These are phyloP conservation scores for Zasmidium angulare DNA, from an alignment of 2,329 filamentous ascomycete genomes.

Conservation along the genomic window DNA sequence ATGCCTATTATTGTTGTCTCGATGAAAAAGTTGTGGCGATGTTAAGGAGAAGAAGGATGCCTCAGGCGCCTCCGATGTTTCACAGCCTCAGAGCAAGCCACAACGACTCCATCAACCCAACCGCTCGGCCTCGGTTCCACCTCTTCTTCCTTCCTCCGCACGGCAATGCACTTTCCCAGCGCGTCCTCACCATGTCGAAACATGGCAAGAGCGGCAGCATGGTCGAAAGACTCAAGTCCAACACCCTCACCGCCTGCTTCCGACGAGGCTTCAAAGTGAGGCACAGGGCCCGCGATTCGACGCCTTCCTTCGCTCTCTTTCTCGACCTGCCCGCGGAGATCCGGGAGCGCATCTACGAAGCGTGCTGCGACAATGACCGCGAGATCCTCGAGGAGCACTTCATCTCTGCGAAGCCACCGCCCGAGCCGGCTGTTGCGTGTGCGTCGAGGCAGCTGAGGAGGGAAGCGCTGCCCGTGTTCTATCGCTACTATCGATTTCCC, in stretches of 20 bases:
- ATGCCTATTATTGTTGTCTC: too few relatives aligned
- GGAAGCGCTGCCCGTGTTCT: constrained; percentile 7
- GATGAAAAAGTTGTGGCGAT: too few relatives aligned
- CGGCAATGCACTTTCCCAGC: not conserved
- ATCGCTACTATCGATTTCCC: constrained; percentile 8
- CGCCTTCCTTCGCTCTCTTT: constrained; percentile 1
- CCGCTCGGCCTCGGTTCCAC: not conserved
- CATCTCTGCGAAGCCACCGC: constrained; percentile 3
- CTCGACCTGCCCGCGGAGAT: constrained; percentile 9
- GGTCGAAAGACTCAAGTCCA: not conserved
- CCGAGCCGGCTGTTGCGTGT: constrained; percentile 5
- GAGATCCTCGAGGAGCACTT: constrained; percentile 4
- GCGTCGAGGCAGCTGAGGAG: constrained; percentile 3
- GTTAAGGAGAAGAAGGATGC: not conserved
- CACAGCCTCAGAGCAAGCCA: not conserved
- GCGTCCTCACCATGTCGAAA: not conserved
- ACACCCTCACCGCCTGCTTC: not conserved
- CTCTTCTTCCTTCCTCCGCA: not conserved
- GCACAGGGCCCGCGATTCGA: not conserved
- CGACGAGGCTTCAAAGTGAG: constrained; percentile 3
- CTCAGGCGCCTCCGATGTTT: not conserved
- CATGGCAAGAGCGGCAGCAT: not conserved
- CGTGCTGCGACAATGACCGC: constrained; percentile 6
- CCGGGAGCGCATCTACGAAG: constrained; percentile 8
- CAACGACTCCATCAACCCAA: not conserved